phyloP scores from a whole-genome alignment of 176 grass and related monocot genomes.

The Lolium multiflorum region DNA sequence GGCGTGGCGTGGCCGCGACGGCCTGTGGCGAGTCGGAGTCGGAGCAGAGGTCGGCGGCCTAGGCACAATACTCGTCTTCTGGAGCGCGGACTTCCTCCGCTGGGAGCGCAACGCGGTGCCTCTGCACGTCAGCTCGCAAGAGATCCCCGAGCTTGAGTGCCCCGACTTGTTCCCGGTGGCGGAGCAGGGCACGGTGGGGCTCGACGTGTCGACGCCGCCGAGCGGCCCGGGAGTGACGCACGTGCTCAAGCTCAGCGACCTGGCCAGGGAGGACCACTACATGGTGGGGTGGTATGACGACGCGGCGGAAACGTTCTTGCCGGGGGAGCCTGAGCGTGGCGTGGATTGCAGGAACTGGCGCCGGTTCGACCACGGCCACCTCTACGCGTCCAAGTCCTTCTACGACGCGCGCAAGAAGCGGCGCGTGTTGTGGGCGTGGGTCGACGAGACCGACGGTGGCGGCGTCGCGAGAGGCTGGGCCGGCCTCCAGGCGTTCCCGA shows the following conservation, averaged over 20 bases:
- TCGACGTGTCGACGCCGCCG: slow-evolving; percentile 51
- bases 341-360: slow-evolving; percentile 58
- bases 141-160: slow-evolving; percentile 60
- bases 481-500: slow-evolving; percentile 70
- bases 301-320: slow-evolving; percentile 52
- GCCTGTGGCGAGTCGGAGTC: slow-evolving; percentile 58
- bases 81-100: slow-evolving; percentile 54
- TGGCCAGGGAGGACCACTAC: slow-evolving; percentile 67
- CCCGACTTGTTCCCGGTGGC: slow-evolving; percentile 78
- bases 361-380: slow-evolving; percentile 66
- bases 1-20: slow-evolving; percentile 73
- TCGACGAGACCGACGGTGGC: slow-evolving; percentile 75
- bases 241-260: slow-evolving; percentile 69
- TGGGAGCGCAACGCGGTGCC: slow-evolving; percentile 56
- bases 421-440: slow-evolving; percentile 60
- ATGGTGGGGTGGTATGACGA: slow-evolving; percentile 75
- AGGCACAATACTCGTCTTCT: slow-evolving; percentile 49
- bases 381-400: slow-evolving; percentile 93
- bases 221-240: slow-evolving; percentile 38
- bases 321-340: slow-evolving; percentile 44
- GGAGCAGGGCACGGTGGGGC: slow-evolving; percentile 20
- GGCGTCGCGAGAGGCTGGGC: slow-evolving; percentile 66
- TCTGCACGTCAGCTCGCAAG: slow-evolving; percentile 47
- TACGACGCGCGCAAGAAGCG: slow-evolving; percentile 56
- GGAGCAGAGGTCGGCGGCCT: slow-evolving; percentile 50